Evolutionary conservation across 441 rosid species (phyloP).

Genomic region (Adansonia grandidieri): DNA sequence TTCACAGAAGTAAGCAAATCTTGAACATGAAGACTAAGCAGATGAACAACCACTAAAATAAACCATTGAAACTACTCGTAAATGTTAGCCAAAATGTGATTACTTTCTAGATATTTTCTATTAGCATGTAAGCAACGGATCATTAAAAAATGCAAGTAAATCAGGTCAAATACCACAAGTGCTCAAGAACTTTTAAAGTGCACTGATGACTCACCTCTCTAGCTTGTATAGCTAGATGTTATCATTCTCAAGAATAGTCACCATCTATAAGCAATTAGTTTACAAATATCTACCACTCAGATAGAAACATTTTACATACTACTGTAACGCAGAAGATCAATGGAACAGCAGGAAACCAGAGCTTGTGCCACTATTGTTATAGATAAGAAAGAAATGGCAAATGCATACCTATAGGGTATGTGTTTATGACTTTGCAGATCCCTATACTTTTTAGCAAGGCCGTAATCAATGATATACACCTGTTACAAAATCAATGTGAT

Average conservation of each 20-base stretch:
- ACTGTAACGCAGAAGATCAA: not conserved
- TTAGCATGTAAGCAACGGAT: not conserved
- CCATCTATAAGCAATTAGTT: not conserved
- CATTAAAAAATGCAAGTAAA: not conserved
- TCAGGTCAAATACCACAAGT: conserved; percentile 5
- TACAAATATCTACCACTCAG: not conserved
- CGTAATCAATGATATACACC: conserved; percentile 84
- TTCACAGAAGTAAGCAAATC: not conserved
- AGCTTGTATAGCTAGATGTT: not conserved
- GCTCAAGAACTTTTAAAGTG: not conserved
- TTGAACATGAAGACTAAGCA: conserved; percentile 2
- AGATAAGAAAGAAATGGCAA: conserved; percentile 14
- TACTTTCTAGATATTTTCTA: not conserved
- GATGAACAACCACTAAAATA: conserved; percentile 4
- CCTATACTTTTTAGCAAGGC: conserved; percentile 83
- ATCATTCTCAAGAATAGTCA: not conserved
- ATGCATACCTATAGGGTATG: conserved; percentile 69
- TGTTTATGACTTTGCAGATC: conserved; percentile 87
- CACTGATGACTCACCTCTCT: not conserved
- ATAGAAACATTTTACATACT: not conserved
- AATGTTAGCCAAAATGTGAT: not conserved
- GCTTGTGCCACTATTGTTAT: not conserved
- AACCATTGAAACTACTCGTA: not conserved
- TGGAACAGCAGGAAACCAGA: not conserved
- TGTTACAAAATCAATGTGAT: conserved; percentile 27